A percentile compares a stretch with the other conserved stretches of the same genome.
Evolutionary conservation across 352 stramenopile species (phyloP).

Genomic region (Pythium rhizo-oryzae): DNA sequence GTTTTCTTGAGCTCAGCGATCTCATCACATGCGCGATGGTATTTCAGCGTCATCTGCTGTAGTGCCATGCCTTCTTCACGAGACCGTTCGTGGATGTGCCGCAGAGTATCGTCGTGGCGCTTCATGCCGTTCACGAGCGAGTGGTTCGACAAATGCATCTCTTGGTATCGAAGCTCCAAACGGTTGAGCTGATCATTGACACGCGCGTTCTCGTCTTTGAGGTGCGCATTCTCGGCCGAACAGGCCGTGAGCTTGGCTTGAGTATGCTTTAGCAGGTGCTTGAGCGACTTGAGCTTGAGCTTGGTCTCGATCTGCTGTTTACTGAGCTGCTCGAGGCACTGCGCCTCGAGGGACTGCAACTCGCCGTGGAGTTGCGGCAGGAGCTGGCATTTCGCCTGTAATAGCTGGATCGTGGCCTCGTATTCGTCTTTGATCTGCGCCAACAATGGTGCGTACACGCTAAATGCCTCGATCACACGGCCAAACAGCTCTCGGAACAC

Average conservation of each 20-base stretch:
- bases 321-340: slow-evolving; percentile 63
- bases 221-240: slow-evolving; percentile 47
- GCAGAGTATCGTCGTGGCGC: slow-evolving; percentile 75
- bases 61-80: slow-evolving; percentile 53
- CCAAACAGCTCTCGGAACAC: slow-evolving; percentile 59
- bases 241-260: slow-evolving; percentile 55
- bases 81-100: slow-evolving; percentile 55
- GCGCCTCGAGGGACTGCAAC: slow-evolving; percentile 60
- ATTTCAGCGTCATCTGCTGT: slow-evolving; percentile 59
- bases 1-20: slow-evolving; percentile 75
- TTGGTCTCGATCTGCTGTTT: slow-evolving; percentile 47
- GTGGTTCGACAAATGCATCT: slow-evolving; percentile 55
- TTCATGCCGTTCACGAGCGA: slow-evolving; percentile 66
- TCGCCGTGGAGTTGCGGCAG: slow-evolving; percentile 53
- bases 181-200: slow-evolving; percentile 36
- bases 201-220: slow-evolving; percentile 30
- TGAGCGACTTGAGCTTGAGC: slow-evolving; percentile 37
- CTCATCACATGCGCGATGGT: slow-evolving; percentile 72
- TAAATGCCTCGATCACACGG: slow-evolving; percentile 61
- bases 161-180: slow-evolving; percentile 39
- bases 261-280: slow-evolving; percentile 53
- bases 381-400: slow-evolving; percentile 43
- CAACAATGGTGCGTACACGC: slow-evolving; percentile 63
- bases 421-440: slow-evolving; percentile 69
- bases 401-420: slow-evolving; percentile 39